Evolutionary conservation across 2,329 filamentous ascomycete species (phyloP), one percentile per base, ranked within the genome.

Genomic region (Pyrenophora tritici-repentis): DNA sequence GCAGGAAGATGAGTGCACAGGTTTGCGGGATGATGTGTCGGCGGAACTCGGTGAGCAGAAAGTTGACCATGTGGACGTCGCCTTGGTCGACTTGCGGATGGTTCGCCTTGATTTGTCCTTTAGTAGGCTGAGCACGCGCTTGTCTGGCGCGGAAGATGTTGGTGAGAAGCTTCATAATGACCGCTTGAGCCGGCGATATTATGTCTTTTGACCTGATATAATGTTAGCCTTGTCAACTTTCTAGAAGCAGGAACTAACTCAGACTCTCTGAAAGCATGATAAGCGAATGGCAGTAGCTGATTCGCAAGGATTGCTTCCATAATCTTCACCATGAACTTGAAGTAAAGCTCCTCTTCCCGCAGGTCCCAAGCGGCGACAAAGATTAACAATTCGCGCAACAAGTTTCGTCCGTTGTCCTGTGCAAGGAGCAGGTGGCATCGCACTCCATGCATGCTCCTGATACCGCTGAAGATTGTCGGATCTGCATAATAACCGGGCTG

Each of bases 281-380:
- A 97, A 2, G 92, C 90, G 68, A 94, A 95, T 0, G 92, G 92
- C 71, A 97, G 87, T 22, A 97, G 79, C 1, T 90, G 91, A 59
- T 91, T 95, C 60, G 92, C 88, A 42, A 97, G 86, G 39, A 97
- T 89, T 0, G 93, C 90, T 70, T 96, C 90, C 75, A 97, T 90
- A 53, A 97, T 96, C 73, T 97, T 92, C 37, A 91, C 89, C 73
- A 95, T 97, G 72, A 97, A 90, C 72, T 96, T 93, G 78, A 96
- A 97, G 67, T 97, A 96, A 32, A 96, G 84, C 55, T 95, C 91
- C 53, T 93, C 88, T 71, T 97, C 92, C 34, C 91, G 88, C 65
- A 97, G 86, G 68, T 97, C 93, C 93, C 93, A 97, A 7, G 96
- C 92, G 4, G 93, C 93, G 56, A 97, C 96, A 71, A 97, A 97